A percentile compares a stretch with the other conserved stretches of the same genome.
These are phyloP conservation scores for Sequoia sempervirens DNA, from an alignment of 75 land plant species.

Conservation along the genomic window DNA sequence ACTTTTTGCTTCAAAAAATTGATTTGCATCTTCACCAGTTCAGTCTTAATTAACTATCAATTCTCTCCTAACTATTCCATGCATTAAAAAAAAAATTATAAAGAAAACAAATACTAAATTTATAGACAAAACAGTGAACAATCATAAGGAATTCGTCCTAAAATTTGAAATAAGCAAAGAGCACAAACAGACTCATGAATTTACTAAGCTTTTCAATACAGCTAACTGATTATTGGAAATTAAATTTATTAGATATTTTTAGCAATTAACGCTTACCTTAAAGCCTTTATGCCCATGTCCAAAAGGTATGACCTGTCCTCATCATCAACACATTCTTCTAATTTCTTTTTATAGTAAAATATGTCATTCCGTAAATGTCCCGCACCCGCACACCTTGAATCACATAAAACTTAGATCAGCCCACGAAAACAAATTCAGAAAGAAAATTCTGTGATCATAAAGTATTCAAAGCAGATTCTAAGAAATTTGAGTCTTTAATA, in stretches of 20 bases:
- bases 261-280: slow-evolving; percentile 53
- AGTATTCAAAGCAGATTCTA: not conserved
- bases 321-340: slow-evolving; percentile 47
- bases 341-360: slow-evolving; percentile 49
- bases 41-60: not conserved
- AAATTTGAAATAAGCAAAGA: not conserved
- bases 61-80: not conserved
- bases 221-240: not conserved
- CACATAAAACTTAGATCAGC: slow-evolving; percentile 6
- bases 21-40: not conserved
- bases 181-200: not conserved
- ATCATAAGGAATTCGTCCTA: not conserved
- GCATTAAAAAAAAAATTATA: not conserved
- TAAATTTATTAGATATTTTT: not conserved
- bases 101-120: not conserved
- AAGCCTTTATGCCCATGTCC: slow-evolving; percentile 93
- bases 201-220: not conserved
- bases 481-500: not conserved
- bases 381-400: slow-evolving; percentile 84
- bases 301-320: slow-evolving; percentile 44
- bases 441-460: not conserved
- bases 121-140: not conserved
- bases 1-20: not conserved
- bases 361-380: slow-evolving; percentile 87
- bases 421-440: not conserved